Evolutionary conservation across 2,329 filamentous ascomycete genomes (phyloP), one percentile per base, ranked within the genome.

Genomic region (Exophiala spinifera): DNA sequence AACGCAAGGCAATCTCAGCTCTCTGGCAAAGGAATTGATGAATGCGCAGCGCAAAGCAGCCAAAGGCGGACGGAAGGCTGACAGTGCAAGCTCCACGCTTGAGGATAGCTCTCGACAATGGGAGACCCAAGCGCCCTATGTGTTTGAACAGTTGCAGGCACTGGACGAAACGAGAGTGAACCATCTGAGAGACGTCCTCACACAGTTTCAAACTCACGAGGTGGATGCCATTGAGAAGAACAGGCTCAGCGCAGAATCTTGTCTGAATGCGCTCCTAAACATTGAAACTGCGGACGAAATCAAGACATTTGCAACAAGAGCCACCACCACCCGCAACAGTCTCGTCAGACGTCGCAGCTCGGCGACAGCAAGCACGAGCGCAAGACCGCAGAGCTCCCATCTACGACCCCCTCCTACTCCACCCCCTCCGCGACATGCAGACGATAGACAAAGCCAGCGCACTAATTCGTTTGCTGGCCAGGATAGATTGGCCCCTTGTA

Each of bases 121-220:
- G 94, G 86, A 96, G 52, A 91, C 90, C 1, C 91, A 96, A 70
- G 90, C 94, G 13, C 94, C 94, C 1, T 97, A 89, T 71, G 87
- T 96, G 57, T 96, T 95, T 67, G 94, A 99, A 72, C 88, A 86
- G 57, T 81, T 99, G 21, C 94, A 99, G 70, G 87, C 89, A 4
- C 77, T 95, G 28, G 94, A 99, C 67, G 94, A 99, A 74, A 86
- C 83, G 64, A 84, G 94, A 52, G 77, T 95, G 62, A 96, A 96
- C 70, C 87, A 95, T 66, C 78, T 99, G 55, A 87, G 92, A 58
- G 92, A 97, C 71, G 82, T 89, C 37, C 80, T 99, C 56, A 97
- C 94, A 1, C 91, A 96, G 66, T 88, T 92, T 64, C 86, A 95
- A 71, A 99, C 94, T 0, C 87, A 95, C 68, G 92, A 97, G 70